Conservation (phyloP, 1,139 yeast genomes). For the Geotrichum klebahnii region DNA sequence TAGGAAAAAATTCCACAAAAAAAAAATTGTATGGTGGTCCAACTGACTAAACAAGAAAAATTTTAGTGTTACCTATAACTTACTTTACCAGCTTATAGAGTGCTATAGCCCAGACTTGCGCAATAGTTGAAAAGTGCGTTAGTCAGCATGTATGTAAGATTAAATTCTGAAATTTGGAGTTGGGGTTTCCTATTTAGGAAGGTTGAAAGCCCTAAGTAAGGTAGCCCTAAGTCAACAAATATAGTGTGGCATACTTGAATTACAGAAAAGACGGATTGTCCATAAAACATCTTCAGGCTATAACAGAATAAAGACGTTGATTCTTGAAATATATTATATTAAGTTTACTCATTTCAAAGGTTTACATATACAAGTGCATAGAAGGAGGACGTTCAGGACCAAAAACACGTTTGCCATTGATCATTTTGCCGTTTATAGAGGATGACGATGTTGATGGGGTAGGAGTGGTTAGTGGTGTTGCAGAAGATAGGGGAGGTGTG, state of each 20-base stretch:
- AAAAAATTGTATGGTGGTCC: neutral
- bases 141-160: neutral
- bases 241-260: no score
- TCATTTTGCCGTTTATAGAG: constrained; percentile 4
- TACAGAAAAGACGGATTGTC: no score
- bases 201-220: neutral
- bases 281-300: no score
- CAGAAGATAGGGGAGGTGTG: neutral
- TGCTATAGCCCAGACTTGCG: constrained; percentile 1
- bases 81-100: neutral
- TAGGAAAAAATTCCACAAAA: constrained; percentile 1
- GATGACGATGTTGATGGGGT: neutral
- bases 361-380: constrained; percentile 20
- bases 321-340: no score
- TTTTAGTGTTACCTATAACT: neutral
- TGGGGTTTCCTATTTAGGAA: neutral
- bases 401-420: constrained; percentile 24
- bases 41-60: neutral
- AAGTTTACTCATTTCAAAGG: no score
- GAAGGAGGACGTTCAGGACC: constrained; percentile 30
- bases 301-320: no score
- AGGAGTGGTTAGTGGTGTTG: neutral
- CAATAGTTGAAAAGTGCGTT: neutral
- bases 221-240: no score
- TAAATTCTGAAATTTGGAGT: neutral